Evolutionary conservation across 2,329 filamentous ascomycete species (phyloP).

Genomic region (Scytalidium sp.): DNA sequence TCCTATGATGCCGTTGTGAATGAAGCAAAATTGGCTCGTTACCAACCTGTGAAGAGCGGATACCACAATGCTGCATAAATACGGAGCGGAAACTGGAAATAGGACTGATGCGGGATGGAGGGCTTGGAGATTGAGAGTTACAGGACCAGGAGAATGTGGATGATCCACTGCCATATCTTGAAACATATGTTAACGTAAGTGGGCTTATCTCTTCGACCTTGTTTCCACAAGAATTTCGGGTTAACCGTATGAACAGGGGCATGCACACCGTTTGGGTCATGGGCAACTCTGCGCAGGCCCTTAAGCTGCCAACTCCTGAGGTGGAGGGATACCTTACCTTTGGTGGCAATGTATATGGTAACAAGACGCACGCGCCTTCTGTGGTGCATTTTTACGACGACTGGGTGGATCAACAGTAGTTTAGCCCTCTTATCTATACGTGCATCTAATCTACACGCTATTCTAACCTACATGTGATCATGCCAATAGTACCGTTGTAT

Average conservation of each 20-base stretch:
- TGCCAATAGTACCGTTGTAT: too few relatives aligned
- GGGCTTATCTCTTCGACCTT: constrained; percentile 20
- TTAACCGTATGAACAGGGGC: too few relatives aligned
- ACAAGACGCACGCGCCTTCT: constrained; percentile 15
- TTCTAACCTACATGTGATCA: too few relatives aligned
- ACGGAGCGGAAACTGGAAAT: constrained; percentile 30
- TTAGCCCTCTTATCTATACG: too few relatives aligned
- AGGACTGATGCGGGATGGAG: constrained; percentile 42
- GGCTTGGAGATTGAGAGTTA: constrained; percentile 45
- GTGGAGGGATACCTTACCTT: constrained; percentile 19
- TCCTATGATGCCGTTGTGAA: constrained; percentile 36
- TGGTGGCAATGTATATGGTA: constrained; percentile 22
- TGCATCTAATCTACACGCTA: too few relatives aligned
- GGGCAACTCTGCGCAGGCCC: constrained; percentile 20
- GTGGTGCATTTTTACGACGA: constrained; percentile 10
- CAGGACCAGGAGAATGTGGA: constrained; percentile 45
- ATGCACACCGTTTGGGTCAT: constrained; percentile 30
- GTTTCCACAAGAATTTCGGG: too few relatives aligned
- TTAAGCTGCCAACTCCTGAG: constrained; percentile 7
- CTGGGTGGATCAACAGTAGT: neutral
- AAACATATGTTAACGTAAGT: constrained; percentile 49
- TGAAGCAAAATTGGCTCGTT: constrained; percentile 25
- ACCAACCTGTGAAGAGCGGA: constrained; percentile 12
- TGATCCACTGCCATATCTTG: constrained; percentile 48
- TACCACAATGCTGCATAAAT: constrained; percentile 45